Evolutionary conservation across 1,139 yeast genomes (phyloP).

Genomic region (Scheffersomyces lignicola): DNA sequence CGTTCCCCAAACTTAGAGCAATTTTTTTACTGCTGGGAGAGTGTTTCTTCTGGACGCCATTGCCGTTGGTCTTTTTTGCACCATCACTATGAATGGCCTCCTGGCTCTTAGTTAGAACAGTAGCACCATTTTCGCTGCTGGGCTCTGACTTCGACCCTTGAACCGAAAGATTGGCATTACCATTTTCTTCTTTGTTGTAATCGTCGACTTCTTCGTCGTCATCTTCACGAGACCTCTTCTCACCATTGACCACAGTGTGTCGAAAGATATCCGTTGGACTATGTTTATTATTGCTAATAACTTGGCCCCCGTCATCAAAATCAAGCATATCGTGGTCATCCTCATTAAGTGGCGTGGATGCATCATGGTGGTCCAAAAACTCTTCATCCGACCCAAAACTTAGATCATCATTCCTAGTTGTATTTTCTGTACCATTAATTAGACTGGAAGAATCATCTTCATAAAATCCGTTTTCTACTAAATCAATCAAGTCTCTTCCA

Average conservation of each 20-base stretch:
- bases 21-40: slow-evolving; percentile 25
- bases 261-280: slow-evolving; percentile 1
- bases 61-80: not conserved
- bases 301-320: slow-evolving; percentile 8
- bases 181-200: slow-evolving; percentile 10
- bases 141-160: not conserved
- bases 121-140: slow-evolving; percentile 4
- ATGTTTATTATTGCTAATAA: no score
- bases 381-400: slow-evolving; percentile 26
- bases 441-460: slow-evolving; percentile 9
- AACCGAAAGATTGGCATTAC: not conserved
- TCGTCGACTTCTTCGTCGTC: slow-evolving; percentile 10
- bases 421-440: slow-evolving; percentile 8
- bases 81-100: not conserved
- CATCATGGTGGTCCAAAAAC: slow-evolving; percentile 19
- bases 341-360: slow-evolving; percentile 28
- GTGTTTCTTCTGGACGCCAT: slow-evolving; percentile 11
- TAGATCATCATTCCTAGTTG: slow-evolving; percentile 20
- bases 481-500: slow-evolving; percentile 31
- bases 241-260: slow-evolving; percentile 9
- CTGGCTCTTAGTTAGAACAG: slow-evolving; percentile 2
- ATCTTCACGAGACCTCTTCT: slow-evolving; percentile 21
- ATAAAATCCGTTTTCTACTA: slow-evolving; percentile 26
- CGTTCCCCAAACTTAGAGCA: slow-evolving; percentile 13
- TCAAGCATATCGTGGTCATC: slow-evolving; percentile 15